phyloP scores from a whole-genome alignment of 2,329 filamentous ascomycete species.

The Ascochyta clinopodiicola region DNA sequence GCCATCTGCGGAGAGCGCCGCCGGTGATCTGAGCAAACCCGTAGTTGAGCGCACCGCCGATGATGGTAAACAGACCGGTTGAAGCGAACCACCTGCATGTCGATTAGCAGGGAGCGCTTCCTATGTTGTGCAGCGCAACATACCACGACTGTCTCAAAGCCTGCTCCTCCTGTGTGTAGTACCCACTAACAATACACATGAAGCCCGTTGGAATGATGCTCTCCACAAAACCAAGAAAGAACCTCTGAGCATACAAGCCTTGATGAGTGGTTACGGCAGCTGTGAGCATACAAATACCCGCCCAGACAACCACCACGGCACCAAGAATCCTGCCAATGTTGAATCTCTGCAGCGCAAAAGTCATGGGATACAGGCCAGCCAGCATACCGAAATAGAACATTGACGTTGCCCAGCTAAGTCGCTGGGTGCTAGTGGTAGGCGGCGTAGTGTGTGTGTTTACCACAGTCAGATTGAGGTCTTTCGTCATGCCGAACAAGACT shows the following conservation, averaged over 20 bases:
- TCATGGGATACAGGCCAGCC: conserved; percentile 75
- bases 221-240: conserved; percentile 65
- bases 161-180: conserved; percentile 52
- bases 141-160: conserved; percentile 62
- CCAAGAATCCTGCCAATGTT: conserved; percentile 70
- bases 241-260: conserved; percentile 65
- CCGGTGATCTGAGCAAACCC: conserved; percentile 49
- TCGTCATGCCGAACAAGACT: conserved; percentile 77
- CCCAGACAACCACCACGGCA: conserved; percentile 69
- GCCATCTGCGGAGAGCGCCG: conserved; percentile 60
- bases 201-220: conserved; percentile 63
- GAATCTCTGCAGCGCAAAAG: conserved; percentile 73
- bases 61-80: conserved; percentile 50
- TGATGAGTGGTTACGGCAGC: conserved; percentile 69
- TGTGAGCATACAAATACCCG: conserved; percentile 70
- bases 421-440: conserved; percentile 66
- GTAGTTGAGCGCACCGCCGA: conserved; percentile 44
- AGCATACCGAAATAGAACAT: conserved; percentile 84
- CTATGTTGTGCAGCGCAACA: neutral
- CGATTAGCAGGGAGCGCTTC: neutral
- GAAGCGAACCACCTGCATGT: conserved; percentile 64
- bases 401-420: conserved; percentile 78
- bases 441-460: conserved; percentile 59
- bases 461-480: conserved; percentile 67
- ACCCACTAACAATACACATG: conserved; percentile 58